Evolutionary conservation across 768 basidiomycete species (phyloP), one percentile per base, ranked within the genome.

Genomic region (Trametopsis cervina): DNA sequence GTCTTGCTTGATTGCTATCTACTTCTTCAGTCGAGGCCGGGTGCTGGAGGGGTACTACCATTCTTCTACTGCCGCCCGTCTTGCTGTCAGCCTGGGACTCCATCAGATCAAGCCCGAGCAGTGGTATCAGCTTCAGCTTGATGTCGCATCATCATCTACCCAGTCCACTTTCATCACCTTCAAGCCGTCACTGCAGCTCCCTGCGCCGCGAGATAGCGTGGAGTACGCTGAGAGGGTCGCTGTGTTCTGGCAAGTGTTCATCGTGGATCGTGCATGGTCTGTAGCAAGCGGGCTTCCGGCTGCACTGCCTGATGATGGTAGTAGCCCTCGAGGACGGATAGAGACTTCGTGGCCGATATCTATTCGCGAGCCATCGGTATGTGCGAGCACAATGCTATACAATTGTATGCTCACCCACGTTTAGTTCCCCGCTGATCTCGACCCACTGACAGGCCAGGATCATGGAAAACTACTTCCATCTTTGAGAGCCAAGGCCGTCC

Each of bases 191-290:
- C 52, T 60, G 10, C 55, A 60, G 17, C 57, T 65, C 21, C 51
- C 55, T n/a, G 57, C 66, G 3, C 68, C 73, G 1, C 58, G 60
- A 15, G 71, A 77, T 57, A 58, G 63, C 20, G 58, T 61, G 24
- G 74, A 76, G 54, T 62, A 73, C 44, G 59, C 65, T 25, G 75
- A 82, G 50, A 67, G 74, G 24, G 66, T 79, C 18, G 64, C 72
- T 4, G 70, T 74, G 6, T 80, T 81, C 60, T 82, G 80, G 80
- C 76, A 80, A 60, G 70, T 79, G 17, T 81, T 77, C 55, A 72
- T 73, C 60, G 69, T 81, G n/a, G 80, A 82, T 54, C 69, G 79
- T 22, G 74, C 73, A 24, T 81, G 80, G 78, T 71, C 77, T 13
- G 72, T 76, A 4, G 74, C 71, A 2, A 74, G 72, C 53, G 77